Percentiles rank a stretch among this genome's conserved stretches.
Evolutionary conservation across 116 monocot species (phyloP).

Genomic region (Dioscorea cayenensis): DNA sequence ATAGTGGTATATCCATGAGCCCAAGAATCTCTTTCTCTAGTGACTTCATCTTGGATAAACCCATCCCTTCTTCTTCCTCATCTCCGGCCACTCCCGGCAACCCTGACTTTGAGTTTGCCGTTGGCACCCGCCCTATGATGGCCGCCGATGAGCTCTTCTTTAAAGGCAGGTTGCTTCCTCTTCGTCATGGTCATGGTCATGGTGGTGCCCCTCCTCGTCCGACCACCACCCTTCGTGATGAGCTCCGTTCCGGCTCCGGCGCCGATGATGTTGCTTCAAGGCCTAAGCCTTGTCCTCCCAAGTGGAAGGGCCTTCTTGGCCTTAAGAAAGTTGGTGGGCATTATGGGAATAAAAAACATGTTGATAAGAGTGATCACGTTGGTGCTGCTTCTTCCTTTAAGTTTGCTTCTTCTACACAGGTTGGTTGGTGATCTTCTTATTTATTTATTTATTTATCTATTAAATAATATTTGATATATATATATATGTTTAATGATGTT

Average conservation of each 20-base stretch:
- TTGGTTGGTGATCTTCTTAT: too few species aligned
- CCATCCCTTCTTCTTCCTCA: constrained; percentile 8
- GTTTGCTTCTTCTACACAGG: too few species aligned
- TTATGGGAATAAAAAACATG: constrained; percentile 1
- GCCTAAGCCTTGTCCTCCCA: neutral
- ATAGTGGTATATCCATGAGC: neutral
- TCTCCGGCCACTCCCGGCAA: constrained; percentile 1
- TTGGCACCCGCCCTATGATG: constrained; percentile 29
- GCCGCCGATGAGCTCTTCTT: constrained; percentile 22
- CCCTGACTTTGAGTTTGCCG: constrained; percentile 44
- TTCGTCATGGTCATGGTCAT: neutral
- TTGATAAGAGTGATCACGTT: neutral
- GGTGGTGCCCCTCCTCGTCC: too few species aligned
- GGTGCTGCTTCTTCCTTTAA: neutral
- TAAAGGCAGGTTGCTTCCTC: constrained; percentile 40
- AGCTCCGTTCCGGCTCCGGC: constrained; percentile 16
- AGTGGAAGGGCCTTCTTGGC: constrained; percentile 59
- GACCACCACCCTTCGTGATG: constrained; percentile 42
- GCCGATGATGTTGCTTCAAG: constrained; percentile 6
- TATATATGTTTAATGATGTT: too few species aligned
- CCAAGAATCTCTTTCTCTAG: constrained; percentile 80
- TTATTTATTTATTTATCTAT: too few species aligned
- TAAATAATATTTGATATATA: too few species aligned
- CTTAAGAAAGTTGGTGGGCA: constrained; percentile 14
- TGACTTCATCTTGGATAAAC: constrained; percentile 55